Base-by-base conservation (phyloP, 2,329 filamentous ascomycete species). In the Hypocreales sp. region DNA sequence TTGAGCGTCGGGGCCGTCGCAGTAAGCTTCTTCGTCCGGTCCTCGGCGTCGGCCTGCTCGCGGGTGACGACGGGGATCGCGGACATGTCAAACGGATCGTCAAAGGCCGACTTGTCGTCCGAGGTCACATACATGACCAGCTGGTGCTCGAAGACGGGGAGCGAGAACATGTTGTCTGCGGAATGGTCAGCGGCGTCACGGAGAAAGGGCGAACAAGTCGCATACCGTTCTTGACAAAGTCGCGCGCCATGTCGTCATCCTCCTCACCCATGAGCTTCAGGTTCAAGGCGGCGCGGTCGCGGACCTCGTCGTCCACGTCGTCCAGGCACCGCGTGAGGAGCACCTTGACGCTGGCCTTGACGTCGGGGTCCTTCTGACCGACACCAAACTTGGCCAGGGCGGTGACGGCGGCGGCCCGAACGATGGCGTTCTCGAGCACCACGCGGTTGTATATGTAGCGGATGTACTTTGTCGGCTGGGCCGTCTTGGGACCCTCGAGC, bases 361-460 rank as follows among this genome's bases (percentile, higher is more conserved):
- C 83, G 51, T 98, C 90, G 1, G 81, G 76, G 46, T 95, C 90
- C 57, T 92, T 86, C 55, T 95, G 90, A 19, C 82, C 86, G 32
- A 95, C 87, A 42, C 90, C 90, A 47, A 98, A 98, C 55, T 95
- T 98, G 44, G 87, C 83, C 35, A 98, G 59, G 3, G 90, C 90
- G 15, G 90, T 95, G 15, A 95, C 92, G 28, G 90, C 90, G 8
- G 90, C 86, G 26, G 90, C 90, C 40, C 90, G 72, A 13, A 98
- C 86, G 36, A 94, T 84, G 22, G 90, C 84, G 48, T 98, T 98
- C 56, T 98, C 90, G 28, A 98, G 61, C 11, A 98, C 90, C 14
- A 98, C 87, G 33, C 90, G 74, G 61, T 98, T 98, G 64, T 98
- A 98, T 48, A 98, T 98, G 56, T 95, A 98, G 31, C 90, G 81